Conservation (phyloP, 495 filamentous ascomycete species). For the Neurospora intermedia region DNA sequence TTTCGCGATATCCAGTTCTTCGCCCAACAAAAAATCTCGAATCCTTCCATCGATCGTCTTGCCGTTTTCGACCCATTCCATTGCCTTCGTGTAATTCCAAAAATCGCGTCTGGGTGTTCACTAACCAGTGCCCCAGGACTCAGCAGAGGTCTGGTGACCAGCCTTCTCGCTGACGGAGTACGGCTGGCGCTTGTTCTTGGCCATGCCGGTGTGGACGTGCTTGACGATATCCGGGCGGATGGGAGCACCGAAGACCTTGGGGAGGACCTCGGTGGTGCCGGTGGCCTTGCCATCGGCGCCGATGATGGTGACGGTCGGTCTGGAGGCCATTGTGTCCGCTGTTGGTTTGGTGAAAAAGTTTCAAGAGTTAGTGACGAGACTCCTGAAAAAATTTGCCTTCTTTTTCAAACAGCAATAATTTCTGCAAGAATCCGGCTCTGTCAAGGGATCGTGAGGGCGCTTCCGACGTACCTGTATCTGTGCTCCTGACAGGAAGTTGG, state of each 20-base stretch:
- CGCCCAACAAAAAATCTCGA: neutral
- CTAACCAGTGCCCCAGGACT: conserved; percentile 99
- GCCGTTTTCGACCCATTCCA: neutral
- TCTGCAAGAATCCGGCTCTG: neutral
- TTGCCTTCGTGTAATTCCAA: conserved; percentile 2
- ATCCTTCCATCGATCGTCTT: neutral
- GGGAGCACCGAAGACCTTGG: conserved; percentile 86
- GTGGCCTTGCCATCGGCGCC: conserved; percentile 82
- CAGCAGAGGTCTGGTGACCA: conserved; percentile 98
- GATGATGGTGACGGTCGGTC: conserved; percentile 92
- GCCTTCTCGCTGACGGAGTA: conserved; percentile 99
- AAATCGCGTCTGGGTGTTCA: conserved; percentile 19
- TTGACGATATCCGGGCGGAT: conserved; percentile 99
- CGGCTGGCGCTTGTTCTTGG: conserved; percentile 99
- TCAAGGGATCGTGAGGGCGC: neutral
- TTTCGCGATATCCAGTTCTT: neutral
- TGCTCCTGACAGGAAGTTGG: conserved; percentile 19
- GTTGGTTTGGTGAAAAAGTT: conserved; percentile 4
- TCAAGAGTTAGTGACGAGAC: conserved; percentile 2
- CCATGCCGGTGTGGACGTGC: conserved; percentile 97
- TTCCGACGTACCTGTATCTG: conserved; percentile 4
- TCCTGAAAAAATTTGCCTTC: neutral
- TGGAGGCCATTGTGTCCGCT: conserved; percentile 67
- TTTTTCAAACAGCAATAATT: neutral
- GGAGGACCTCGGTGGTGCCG: conserved; percentile 78